Conservation (phyloP, 1,284 basidiomycete genomes). For the Apiotrichum veenhuisii region DNA sequence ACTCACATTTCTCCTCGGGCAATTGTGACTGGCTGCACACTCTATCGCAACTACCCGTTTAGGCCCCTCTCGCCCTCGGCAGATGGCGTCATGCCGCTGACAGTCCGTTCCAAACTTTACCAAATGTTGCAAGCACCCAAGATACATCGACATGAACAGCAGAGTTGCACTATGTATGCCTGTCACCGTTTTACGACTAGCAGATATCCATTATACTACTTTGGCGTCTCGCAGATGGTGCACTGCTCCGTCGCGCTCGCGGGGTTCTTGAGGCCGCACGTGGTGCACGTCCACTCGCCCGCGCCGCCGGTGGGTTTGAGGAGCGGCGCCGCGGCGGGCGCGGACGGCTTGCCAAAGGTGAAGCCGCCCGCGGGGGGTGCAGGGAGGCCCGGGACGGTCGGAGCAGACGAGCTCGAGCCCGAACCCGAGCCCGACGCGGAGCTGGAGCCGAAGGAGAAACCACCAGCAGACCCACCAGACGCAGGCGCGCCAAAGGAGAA, state of each 20-base stretch:
- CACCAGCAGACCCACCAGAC: slow-evolving; percentile 1
- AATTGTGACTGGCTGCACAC: no score
- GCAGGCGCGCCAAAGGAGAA: slow-evolving; percentile 1
- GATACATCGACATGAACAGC: neutral
- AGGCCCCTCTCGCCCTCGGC: no score
- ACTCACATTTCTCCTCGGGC: no score
- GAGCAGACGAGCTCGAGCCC: no score
- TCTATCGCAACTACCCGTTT: no score
- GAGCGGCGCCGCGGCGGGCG: slow-evolving; percentile 1
- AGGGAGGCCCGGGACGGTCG: neutral
- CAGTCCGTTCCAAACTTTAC: no score
- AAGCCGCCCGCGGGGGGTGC: slow-evolving; percentile 3
- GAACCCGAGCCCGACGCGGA: neutral
- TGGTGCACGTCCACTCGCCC: slow-evolving; percentile 53
- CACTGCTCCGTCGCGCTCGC: slow-evolving; percentile 54
- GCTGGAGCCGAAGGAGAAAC: slow-evolving; percentile 12
- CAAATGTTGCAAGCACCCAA: no score
- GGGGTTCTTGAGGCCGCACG: slow-evolving; percentile 54
- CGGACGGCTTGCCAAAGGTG: neutral
- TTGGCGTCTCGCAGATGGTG: slow-evolving; percentile 54
- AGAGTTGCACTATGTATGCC: neutral
- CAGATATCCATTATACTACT: no score
- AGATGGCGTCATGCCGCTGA: no score
- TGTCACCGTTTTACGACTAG: no score
- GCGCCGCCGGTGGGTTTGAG: slow-evolving; percentile 12